Evolutionary conservation across 371 early-diverging fungal species (phyloP).

Genomic region (Mucor lusitanicus): DNA sequence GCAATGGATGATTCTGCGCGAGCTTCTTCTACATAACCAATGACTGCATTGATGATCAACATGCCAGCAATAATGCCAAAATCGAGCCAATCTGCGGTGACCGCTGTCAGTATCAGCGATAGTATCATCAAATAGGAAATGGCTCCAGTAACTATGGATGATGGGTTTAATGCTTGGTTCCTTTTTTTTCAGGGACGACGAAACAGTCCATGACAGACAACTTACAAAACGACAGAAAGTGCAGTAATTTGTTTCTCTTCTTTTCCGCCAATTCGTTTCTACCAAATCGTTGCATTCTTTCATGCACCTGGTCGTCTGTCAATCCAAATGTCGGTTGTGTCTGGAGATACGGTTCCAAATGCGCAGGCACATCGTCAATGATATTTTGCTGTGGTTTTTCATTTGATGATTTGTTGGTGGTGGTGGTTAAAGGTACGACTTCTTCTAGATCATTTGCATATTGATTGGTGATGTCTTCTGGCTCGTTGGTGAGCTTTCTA

Average conservation of each 20-base stretch:
- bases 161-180: neutral
- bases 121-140: slow-evolving; percentile 89
- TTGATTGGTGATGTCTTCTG: slow-evolving; percentile 19
- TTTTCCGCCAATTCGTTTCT: slow-evolving; percentile 76
- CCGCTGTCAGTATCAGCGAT: slow-evolving; percentile 72
- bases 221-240: slow-evolving; percentile 79
- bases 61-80: slow-evolving; percentile 85
- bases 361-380: slow-evolving; percentile 63
- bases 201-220: neutral
- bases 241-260: slow-evolving; percentile 79
- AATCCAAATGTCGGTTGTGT: slow-evolving; percentile 69
- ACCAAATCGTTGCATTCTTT: slow-evolving; percentile 65
- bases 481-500: slow-evolving; percentile 13
- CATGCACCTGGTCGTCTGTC: slow-evolving; percentile 53
- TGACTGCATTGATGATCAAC: slow-evolving; percentile 83
- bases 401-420: neutral
- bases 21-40: slow-evolving; percentile 89
- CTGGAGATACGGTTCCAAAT: slow-evolving; percentile 70
- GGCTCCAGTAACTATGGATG: slow-evolving; percentile 68
- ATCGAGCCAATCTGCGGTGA: slow-evolving; percentile 82
- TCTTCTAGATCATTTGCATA: slow-evolving; percentile 20
- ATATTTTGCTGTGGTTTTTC: slow-evolving; percentile 15
- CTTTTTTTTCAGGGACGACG: neutral
- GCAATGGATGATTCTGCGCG: slow-evolving; percentile 88
- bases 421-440: slow-evolving; percentile 24